These are phyloP conservation scores for Pinus albicaulis DNA, from an alignment of 75 land plant genomes.

Conservation along the genomic window DNA sequence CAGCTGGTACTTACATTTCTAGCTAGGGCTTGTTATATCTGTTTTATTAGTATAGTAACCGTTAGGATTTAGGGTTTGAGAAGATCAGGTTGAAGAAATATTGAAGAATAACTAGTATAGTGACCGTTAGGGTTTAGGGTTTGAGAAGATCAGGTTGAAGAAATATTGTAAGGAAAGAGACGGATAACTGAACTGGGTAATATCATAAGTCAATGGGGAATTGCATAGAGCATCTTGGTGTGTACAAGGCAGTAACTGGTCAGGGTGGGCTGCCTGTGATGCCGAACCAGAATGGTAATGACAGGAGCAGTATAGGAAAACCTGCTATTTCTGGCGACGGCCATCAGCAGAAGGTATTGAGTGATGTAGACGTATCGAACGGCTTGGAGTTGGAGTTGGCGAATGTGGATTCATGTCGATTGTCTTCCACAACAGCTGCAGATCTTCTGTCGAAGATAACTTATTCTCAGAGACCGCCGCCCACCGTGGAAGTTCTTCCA, in stretches of 20 bases:
- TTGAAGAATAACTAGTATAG: neutral
- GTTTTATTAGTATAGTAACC: no score
- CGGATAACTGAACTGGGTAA: neutral
- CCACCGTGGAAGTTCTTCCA: constrained; percentile 27
- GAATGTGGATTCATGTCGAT: neutral
- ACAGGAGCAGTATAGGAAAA: neutral
- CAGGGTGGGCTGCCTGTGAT: neutral
- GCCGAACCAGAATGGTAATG: neutral
- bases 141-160: neutral
- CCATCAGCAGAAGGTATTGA: neutral
- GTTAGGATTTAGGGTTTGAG: neutral
- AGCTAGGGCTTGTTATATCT: neutral
- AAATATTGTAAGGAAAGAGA: neutral
- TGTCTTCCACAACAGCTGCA: constrained; percentile 4
- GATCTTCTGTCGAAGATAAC: constrained; percentile 1
- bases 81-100: neutral
- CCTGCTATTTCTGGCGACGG: neutral
- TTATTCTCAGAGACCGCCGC: neutral
- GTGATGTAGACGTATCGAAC: neutral
- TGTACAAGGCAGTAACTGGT: neutral
- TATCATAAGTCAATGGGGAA: neutral
- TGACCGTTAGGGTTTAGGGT: neutral
- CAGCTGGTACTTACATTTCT: neutral
- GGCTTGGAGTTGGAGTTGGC: constrained; percentile 8
- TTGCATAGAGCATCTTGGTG: neutral